Conservation (phyloP, 1,284 basidiomycete genomes). For the Ganoderma resinaceum region DNA sequence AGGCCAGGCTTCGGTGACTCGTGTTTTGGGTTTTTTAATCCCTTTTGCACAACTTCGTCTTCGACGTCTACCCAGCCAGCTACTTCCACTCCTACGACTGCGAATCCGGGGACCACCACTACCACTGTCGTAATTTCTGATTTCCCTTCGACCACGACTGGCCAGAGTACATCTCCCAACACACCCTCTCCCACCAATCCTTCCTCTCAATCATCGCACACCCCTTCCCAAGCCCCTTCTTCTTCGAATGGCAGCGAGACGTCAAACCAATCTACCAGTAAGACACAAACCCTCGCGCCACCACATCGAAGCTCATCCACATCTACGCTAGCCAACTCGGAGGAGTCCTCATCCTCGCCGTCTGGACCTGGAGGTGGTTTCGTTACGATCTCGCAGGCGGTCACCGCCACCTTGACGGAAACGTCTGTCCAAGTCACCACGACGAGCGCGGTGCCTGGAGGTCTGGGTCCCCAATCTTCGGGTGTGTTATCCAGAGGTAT, state of each 20-base stretch:
- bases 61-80: background rate
- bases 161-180: background rate
- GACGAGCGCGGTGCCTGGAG: background rate
- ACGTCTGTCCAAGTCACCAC: background rate
- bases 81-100: background rate
- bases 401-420: background rate
- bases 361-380: background rate
- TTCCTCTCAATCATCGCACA: background rate
- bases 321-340: background rate
- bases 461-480: background rate
- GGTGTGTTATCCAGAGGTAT: background rate
- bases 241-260: background rate
- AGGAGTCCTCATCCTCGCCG: background rate
- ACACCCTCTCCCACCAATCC: background rate
- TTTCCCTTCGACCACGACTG: background rate
- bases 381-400: background rate
- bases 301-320: background rate
- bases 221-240: background rate
- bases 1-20: background rate
- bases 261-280: background rate
- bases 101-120: background rate
- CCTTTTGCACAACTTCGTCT: background rate
- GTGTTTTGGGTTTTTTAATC: background rate
- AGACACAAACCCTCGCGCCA: background rate
- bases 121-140: background rate